Base-by-base conservation (phyloP, 192 early-diverging fungal species). In the Chytriomyces sp. region DNA sequence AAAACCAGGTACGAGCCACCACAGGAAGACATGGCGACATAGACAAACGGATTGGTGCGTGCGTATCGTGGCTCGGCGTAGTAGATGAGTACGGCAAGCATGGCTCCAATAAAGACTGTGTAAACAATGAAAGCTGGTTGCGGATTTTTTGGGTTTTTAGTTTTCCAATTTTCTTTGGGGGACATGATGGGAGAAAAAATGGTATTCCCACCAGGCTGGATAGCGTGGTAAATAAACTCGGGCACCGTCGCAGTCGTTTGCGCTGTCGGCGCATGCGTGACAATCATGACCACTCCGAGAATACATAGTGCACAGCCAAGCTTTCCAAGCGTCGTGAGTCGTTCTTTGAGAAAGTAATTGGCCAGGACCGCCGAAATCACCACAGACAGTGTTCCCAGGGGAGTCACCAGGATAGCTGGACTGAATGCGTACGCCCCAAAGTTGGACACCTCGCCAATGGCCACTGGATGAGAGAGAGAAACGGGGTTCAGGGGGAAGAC, bases 401-500 rank as follows among this genome's bases (percentile, higher is more conserved):
- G 96, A 47, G 97, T 97, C 23, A 98, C 94, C 45, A 98, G 90
- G 80, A 96, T 94, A 24, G 97, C 94, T 2, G 97, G 97, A 43
- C 93, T 92, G 89, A 98, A 98, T 46, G 94, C 94, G 78, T 98
- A 98, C 5, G 97, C 97, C 6, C 92, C 92, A 83, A 99, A 94
- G 86, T 99, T 99, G 81, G 91, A 93, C 70, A 97, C 84, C 87
- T 98, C 97, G 74, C 97, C 97, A 45, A 95, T 76, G 6, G 91
- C 91, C 93, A 98, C 92, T 78, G 88, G 64, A 28, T n/a, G 35
- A 1, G 28, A 35, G 24, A 35, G 24, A 59, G 16, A 16, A 53
- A 50, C 26, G 20, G 13, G 48, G 66, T n/a, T n/a, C 24, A 73
- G 43, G 10, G 60, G 16, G 50, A 35, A n/a, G 44, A 24, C 72